Base-by-base conservation (phyloP, 2,329 filamentous ascomycete genomes). In the Dendryphion nanum region DNA sequence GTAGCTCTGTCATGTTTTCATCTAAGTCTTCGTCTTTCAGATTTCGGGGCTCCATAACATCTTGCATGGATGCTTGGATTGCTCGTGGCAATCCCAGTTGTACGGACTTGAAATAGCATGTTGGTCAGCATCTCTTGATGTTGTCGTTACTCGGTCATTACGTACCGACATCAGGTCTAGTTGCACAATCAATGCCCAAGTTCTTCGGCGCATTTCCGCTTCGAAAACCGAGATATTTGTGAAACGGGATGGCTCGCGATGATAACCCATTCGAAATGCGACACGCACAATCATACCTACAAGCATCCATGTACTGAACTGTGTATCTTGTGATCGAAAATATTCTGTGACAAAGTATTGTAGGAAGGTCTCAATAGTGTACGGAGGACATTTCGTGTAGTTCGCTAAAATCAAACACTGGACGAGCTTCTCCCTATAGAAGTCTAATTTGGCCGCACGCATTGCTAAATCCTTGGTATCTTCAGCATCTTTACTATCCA, bases 131-230 rank as follows among this genome's bases (percentile, higher is more conserved):
- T n/a, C n/a, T n/a, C n/a, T n/a, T n/a, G n/a, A n/a, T n/a, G n/a
- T n/a, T n/a, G n/a, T n/a, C n/a, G n/a, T n/a, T n/a, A n/a, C n/a
- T n/a, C n/a, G n/a, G n/a, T n/a, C n/a, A n/a, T n/a, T n/a, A n/a
- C n/a, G n/a, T n/a, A n/a, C n/a, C 4, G 64, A 45, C 7, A 66
- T 51, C 3, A 70, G 44, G 41, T 72, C 70, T 5, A 69, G 36
- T 8, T 64, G 59, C 29, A 64, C 44, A 19, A 71, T 41, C 48
- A 82, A 76, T 56, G 77, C 74, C 76, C 80, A 85, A 1, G 82
- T 55, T 6, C 81, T 73, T 4, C 81, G 72, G 18, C 81, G 72
- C 68, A 82, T 74, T 57, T 83, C 77, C 2, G 73, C 72, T 44
- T 80, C 71, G 43, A 78, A 83, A 0, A 75, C 71, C 0, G 72